Conservation (phyloP, 2,329 filamentous ascomycete genomes). For the Fusarium vanettenii region DNA sequence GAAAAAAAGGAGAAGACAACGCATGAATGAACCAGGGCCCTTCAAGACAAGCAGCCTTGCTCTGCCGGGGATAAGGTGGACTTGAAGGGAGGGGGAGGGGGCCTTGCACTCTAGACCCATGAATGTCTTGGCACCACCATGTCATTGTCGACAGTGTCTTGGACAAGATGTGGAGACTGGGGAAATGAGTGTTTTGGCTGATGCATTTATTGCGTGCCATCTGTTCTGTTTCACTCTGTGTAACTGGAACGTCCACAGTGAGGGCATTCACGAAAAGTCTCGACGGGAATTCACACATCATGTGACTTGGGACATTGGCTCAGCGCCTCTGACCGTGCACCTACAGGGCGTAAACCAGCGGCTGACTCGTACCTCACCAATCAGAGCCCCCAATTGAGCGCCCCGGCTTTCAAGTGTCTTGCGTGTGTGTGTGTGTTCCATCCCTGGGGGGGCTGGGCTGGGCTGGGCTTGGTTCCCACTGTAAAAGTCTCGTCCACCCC, state of each 20-base stretch:
- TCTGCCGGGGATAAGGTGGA: slow-evolving; percentile 9
- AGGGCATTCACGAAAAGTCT: neutral
- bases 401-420: slow-evolving; percentile 17
- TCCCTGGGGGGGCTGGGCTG: neutral
- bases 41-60: neutral
- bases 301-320: too few relatives aligned
- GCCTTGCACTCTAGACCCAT: neutral
- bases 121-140: neutral
- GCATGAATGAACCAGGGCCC: neutral
- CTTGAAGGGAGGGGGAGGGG: neutral
- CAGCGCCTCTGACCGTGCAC: slow-evolving; percentile 26
- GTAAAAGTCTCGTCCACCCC: slow-evolving; percentile 1
- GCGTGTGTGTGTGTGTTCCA: slow-evolving; percentile 10
- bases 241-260: neutral
- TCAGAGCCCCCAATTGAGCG: slow-evolving; percentile 27
- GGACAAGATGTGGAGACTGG: neutral
- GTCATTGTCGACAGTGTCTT: neutral
- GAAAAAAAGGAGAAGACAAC: neutral
- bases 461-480: neutral
- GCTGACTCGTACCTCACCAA: slow-evolving; percentile 28
- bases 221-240: neutral
- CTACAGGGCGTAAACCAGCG: slow-evolving; percentile 14
- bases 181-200: neutral
- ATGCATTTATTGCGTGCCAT: neutral
- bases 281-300: slow-evolving; percentile 1